Percentiles rank a stretch among this genome's conserved stretches.
phyloP scores from a whole-genome alignment of 2,329 filamentous ascomycete genomes.

The Fusarium sp. region DNA sequence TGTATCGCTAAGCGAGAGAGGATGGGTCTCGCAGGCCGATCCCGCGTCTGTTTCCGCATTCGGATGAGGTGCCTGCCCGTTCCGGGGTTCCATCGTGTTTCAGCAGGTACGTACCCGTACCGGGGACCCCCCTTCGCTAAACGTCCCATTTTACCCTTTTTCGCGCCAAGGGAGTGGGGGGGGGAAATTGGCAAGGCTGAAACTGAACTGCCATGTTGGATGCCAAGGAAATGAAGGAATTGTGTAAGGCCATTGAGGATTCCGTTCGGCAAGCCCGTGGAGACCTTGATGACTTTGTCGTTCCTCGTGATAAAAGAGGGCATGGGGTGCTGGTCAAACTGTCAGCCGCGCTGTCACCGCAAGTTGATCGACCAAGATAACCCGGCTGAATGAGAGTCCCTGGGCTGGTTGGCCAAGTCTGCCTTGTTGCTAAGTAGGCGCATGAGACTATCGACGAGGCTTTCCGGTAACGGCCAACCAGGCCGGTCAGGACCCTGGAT shows the following conservation, averaged over 20 bases:
- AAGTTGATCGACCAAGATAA: neutral
- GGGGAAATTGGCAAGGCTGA: neutral
- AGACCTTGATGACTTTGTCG: neutral
- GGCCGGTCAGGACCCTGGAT: neutral
- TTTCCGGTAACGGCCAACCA: neutral
- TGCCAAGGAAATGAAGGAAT: neutral
- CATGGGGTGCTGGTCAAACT: neutral
- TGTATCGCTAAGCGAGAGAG: neutral
- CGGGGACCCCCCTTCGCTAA: neutral
- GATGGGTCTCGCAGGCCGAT: neutral
- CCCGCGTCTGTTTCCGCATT: neutral
- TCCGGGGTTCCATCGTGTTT: neutral
- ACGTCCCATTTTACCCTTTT: neutral
- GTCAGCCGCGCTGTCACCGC: neutral
- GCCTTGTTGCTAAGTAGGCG: neutral
- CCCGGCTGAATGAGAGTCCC: neutral
- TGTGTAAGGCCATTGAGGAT: neutral
- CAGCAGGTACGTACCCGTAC: neutral
- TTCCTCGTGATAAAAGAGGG: neutral
- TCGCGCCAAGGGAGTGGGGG: neutral
- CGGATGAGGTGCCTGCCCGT: neutral
- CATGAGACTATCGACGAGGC: conserved; percentile 3
- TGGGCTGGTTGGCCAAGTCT: neutral
- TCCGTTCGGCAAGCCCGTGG: neutral
- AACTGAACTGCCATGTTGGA: neutral